Evolutionary conservation across 352 stramenopile genomes (phyloP).

Genomic region (Pythium sp.): DNA sequence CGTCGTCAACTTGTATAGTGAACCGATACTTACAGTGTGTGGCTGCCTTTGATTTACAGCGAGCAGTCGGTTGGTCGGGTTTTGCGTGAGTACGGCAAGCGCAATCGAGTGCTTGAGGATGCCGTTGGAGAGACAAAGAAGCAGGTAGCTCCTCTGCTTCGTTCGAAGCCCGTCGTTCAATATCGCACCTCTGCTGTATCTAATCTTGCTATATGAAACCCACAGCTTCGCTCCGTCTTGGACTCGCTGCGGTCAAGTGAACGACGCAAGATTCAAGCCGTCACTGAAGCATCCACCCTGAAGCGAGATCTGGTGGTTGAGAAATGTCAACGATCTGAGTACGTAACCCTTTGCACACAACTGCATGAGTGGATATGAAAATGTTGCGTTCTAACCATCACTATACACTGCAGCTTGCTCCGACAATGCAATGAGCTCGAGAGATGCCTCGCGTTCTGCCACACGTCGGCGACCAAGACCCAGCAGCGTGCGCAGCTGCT

Average conservation of each 20-base stretch:
- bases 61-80: conserved; percentile 38
- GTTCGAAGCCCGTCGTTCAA: not conserved
- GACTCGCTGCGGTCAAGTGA: conserved; percentile 36
- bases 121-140: conserved; percentile 33
- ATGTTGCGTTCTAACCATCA: not conserved
- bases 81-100: conserved; percentile 52
- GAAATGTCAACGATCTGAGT: conserved; percentile 57
- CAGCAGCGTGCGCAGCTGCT: conserved; percentile 33
- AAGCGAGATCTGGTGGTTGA: conserved; percentile 58
- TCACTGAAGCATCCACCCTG: conserved; percentile 31
- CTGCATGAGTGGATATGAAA: not conserved
- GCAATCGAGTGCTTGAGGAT: conserved; percentile 46
- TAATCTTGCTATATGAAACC: not conserved
- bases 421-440: conserved; percentile 49
- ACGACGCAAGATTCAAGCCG: conserved; percentile 33
- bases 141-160: conserved; percentile 26
- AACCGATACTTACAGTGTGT: not conserved
- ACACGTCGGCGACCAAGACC: conserved; percentile 30
- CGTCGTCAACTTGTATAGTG: not conserved
- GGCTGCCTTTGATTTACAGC: conserved; percentile 18
- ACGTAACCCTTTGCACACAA: conserved; percentile 2
- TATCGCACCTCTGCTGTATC: not conserved
- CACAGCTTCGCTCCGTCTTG: conserved; percentile 33
- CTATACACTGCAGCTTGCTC: conserved; percentile 32
- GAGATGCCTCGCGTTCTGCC: conserved; percentile 43